Evolutionary conservation across 352 stramenopile species (phyloP).

Genomic region (Pythium coloratum): DNA sequence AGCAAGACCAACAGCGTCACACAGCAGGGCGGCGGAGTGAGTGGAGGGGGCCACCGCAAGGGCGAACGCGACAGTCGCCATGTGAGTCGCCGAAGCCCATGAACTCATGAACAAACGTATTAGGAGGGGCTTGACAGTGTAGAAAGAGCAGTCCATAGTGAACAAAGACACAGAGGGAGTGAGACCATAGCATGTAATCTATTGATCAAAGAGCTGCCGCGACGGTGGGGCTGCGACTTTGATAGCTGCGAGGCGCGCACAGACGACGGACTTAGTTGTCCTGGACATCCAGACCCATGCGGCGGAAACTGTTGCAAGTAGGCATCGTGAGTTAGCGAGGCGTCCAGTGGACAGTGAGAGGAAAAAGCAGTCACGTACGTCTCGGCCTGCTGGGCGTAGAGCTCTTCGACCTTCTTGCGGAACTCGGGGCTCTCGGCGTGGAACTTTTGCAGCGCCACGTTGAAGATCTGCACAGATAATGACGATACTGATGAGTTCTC

Average conservation of each 20-base stretch:
- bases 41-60: slow-evolving; percentile 19
- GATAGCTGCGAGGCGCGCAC: background rate
- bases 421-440: slow-evolving; percentile 63
- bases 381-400: slow-evolving; percentile 70
- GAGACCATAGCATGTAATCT: slow-evolving; percentile 23
- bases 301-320: slow-evolving; percentile 52
- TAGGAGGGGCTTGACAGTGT: background rate
- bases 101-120: background rate
- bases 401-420: slow-evolving; percentile 63
- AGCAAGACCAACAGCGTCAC: slow-evolving; percentile 31
- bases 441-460: slow-evolving; percentile 67
- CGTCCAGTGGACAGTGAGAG: background rate
- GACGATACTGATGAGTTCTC: no score
- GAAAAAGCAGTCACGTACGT: slow-evolving; percentile 41
- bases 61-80: slow-evolving; percentile 25
- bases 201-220: slow-evolving; percentile 11
- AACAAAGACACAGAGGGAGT: slow-evolving; percentile 1
- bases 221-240: background rate
- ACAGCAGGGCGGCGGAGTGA: background rate
- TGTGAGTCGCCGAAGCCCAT: slow-evolving; percentile 21
- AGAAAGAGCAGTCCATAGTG: background rate
- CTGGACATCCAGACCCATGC: slow-evolving; percentile 65
- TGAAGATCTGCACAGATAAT: slow-evolving; percentile 46
- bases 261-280: slow-evolving; percentile 21
- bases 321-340: background rate